These are phyloP conservation scores for Aspergillus piperis DNA, from an alignment of 2,329 filamentous ascomycete species.

Conservation along the genomic window DNA sequence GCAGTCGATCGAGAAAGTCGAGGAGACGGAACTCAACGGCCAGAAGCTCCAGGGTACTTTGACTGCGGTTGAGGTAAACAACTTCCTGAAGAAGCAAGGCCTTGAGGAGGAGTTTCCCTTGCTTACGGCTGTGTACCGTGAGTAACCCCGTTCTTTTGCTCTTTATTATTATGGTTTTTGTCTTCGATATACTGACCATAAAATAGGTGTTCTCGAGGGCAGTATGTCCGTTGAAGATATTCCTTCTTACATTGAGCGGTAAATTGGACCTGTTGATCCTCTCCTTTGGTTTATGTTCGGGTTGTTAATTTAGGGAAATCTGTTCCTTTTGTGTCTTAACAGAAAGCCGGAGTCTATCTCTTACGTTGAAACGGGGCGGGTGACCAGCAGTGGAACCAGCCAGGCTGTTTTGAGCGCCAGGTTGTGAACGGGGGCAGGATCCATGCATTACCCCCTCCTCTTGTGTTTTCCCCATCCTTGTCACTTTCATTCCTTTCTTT, in stretches of 20 bases:
- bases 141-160: slow-evolving; percentile 24
- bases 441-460: slow-evolving; percentile 1
- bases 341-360: slow-evolving; percentile 22
- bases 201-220: slow-evolving; percentile 70
- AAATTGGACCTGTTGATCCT: slow-evolving; percentile 27
- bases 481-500: background rate
- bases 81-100: slow-evolving; percentile 77
- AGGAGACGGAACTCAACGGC: slow-evolving; percentile 86
- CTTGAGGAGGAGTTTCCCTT: slow-evolving; percentile 84
- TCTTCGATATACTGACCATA: slow-evolving; percentile 21
- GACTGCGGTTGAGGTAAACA: slow-evolving; percentile 88
- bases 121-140: slow-evolving; percentile 80
- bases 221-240: slow-evolving; percentile 78
- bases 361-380: slow-evolving; percentile 11
- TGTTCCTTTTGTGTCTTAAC: slow-evolving; percentile 17
- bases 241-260: slow-evolving; percentile 63
- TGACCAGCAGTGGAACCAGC: slow-evolving; percentile 14
- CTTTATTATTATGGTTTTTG: too few relatives aligned
- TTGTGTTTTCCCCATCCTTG: slow-evolving; percentile 9
- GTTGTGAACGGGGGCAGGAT: slow-evolving; percentile 17
- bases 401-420: slow-evolving; percentile 18
- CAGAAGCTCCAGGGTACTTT: slow-evolving; percentile 95
- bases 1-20: slow-evolving; percentile 80
- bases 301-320: slow-evolving; percentile 22
- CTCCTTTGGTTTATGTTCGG: slow-evolving; percentile 10